A percentile compares a stretch with the other conserved stretches of the same genome.
These are phyloP conservation scores for Rhizopus arrhizus DNA, from an alignment of 371 early-diverging fungal genomes.

Conservation along the genomic window DNA sequence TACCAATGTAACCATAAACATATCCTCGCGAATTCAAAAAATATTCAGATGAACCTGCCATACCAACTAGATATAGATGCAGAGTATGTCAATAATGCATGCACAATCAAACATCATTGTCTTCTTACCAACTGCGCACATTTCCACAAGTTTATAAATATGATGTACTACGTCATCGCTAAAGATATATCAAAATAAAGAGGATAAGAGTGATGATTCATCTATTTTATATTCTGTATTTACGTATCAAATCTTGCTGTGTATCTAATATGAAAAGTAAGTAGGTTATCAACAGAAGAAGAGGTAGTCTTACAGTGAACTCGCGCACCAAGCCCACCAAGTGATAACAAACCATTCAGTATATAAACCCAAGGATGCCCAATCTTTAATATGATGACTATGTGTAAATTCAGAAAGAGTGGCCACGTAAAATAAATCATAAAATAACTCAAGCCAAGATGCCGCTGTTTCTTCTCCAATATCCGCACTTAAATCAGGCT, in stretches of 20 bases:
- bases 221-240: conserved; percentile 25
- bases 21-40: conserved; percentile 51
- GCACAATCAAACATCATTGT: not conserved
- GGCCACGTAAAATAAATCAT: conserved; percentile 62
- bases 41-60: conserved; percentile 53
- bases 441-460: conserved; percentile 59
- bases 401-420: conserved; percentile 64
- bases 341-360: conserved; percentile 61
- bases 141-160: conserved; percentile 51
- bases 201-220: not conserved
- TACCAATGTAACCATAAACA: conserved; percentile 55
- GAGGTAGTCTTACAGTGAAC: conserved; percentile 42
- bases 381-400: conserved; percentile 58
- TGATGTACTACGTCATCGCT: conserved; percentile 58
- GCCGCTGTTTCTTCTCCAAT: conserved; percentile 57
- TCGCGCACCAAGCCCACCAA: conserved; percentile 63
- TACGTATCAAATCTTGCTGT: conserved; percentile 65
- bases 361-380: conserved; percentile 55
- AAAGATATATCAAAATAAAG: conserved; percentile 6
- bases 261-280: conserved; percentile 31
- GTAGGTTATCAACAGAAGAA: not conserved
- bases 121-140: conserved; percentile 56
- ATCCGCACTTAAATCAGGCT: conserved; percentile 53
- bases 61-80: conserved; percentile 36
- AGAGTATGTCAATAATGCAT: not conserved